phyloP scores from a whole-genome alignment of 202 grass and related monocot genomes.

The Saccharum hybrid region DNA sequence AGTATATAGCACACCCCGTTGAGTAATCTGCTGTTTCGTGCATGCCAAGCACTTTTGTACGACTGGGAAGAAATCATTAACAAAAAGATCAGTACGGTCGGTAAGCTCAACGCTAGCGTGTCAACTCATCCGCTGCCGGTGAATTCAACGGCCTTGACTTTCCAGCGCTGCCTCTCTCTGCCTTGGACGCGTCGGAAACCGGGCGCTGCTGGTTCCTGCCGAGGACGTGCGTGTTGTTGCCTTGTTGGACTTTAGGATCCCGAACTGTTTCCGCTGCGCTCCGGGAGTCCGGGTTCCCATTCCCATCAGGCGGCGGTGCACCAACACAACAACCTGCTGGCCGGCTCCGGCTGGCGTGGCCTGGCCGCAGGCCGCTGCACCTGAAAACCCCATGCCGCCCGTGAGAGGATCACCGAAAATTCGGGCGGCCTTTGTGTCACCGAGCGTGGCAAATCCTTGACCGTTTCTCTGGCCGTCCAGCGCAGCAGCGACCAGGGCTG shows the following conservation, averaged over 20 bases:
- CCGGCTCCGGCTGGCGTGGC: background rate
- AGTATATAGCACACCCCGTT: background rate
- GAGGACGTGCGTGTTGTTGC: background rate
- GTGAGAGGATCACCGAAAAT: slow-evolving; percentile 19
- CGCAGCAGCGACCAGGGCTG: background rate
- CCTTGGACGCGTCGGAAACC: slow-evolving; percentile 9
- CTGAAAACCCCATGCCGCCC: slow-evolving; percentile 9
- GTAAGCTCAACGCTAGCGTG: slow-evolving; percentile 23
- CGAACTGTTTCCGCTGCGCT: background rate
- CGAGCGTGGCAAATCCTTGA: slow-evolving; percentile 16
- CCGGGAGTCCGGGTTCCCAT: background rate
- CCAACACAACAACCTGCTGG: background rate
- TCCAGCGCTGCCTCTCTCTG: background rate
- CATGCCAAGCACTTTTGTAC: background rate
- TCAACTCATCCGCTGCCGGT: slow-evolving; percentile 28
- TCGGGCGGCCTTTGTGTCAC: background rate
- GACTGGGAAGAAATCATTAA: background rate
- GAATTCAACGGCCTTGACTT: slow-evolving; percentile 45
- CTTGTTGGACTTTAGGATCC: slow-evolving; percentile 1
- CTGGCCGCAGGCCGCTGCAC: slow-evolving; percentile 7
- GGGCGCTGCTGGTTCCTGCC: background rate
- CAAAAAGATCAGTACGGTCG: background rate
- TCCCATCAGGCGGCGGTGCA: slow-evolving; percentile 13
- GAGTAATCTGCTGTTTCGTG: background rate
- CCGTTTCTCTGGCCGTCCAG: slow-evolving; percentile 2